Evolutionary conservation across 768 basidiomycete genomes (phyloP), one percentile per base, ranked within the genome.

Genomic region (Suillus subaureus): DNA sequence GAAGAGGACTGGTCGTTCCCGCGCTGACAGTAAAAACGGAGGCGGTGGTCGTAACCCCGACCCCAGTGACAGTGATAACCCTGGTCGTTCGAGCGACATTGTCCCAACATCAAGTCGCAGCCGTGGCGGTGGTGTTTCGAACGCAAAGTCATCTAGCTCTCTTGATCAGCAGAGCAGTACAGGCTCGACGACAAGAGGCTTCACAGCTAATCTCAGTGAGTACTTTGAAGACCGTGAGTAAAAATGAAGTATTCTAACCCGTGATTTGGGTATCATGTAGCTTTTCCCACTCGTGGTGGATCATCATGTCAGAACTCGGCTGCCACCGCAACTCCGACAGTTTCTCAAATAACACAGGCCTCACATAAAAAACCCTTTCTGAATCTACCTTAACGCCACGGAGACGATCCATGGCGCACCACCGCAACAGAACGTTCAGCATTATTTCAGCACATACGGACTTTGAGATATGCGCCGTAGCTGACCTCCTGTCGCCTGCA

Each of bases 41-140:
- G 78, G 82, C 15, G 74, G 80, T 18, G 75, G 78, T 47, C 76
- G 75, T 51, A 78, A 75, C 37, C 69, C 71, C 49, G 78, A 79
- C 43, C 78, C 75, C 26, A 74, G 77, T 31, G 75, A 77, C 52
- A 79, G 81, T 28, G 81, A 79, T 47, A 74, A 77, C 54, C 76
- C 76, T 39, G 74, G 74, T 28, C 75, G 67, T 33, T 75, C 77
- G 56, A 78, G 78, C n/a, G 77, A 78, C 58, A 77, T 70, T 35
- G 61, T 72, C 33, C 71, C 67, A 68, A 74, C 68, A 70, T 79
- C 65, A 66, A 70, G 74, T 76, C 83, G 66, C 75, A 68, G 72
- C 79, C 85, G 16, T 82, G 85, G 89, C 23, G 84, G 92, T 61
- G 54, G 54, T 33, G 31, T 91, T 67, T 90, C 89, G 37, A 91